phyloP scores from a whole-genome alignment of 225 moss, liverwort and hornwort species.

The Straminergon stramineum region DNA sequence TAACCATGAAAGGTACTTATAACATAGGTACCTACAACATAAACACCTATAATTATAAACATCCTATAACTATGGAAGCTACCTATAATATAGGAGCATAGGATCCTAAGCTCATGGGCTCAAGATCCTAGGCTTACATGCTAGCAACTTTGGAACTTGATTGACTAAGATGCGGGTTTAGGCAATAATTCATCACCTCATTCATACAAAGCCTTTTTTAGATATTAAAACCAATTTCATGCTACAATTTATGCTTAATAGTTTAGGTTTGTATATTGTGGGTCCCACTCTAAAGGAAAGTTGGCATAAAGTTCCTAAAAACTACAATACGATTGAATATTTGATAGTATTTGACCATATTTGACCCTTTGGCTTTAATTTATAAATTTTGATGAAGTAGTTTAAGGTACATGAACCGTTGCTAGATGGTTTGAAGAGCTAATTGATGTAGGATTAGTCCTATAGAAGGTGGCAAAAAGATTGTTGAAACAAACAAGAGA shows the following conservation, averaged over 20 bases:
- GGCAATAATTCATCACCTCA: not conserved
- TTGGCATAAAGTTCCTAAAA: not conserved
- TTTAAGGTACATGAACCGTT: not conserved
- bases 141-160: not conserved
- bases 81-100: too few species aligned
- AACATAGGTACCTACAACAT: too few species aligned
- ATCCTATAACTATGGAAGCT: too few species aligned
- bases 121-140: too few species aligned
- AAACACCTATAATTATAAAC: too few species aligned
- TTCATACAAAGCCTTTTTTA: not conserved
- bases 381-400: not conserved
- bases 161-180: fast-evolving
- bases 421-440: not conserved
- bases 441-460: not conserved
- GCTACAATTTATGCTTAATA: not conserved
- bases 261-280: not conserved
- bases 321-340: not conserved
- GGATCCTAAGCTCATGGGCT: too few species aligned
- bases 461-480: not conserved
- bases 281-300: not conserved
- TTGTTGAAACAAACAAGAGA: not conserved
- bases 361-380: not conserved
- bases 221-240: not conserved
- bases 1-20: too few species aligned
- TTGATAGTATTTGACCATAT: not conserved